phyloP scores from a whole-genome alignment of 345 rosid species.

The Gossypium australe region DNA sequence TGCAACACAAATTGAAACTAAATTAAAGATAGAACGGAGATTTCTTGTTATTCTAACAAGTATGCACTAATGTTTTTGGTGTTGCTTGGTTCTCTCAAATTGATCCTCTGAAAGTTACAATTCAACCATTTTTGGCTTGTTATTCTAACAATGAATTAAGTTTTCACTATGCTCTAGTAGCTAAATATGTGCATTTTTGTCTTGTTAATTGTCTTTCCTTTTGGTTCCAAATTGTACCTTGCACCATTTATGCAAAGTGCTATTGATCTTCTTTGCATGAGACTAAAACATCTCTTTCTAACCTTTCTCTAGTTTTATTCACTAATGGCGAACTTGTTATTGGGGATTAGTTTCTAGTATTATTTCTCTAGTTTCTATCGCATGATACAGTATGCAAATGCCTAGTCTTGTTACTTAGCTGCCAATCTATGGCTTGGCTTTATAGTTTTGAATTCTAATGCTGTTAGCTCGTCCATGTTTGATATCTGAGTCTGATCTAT shows the following conservation, averaged over 20 bases:
- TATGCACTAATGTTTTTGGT: no score
- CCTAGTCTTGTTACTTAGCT: background rate
- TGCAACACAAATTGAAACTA: background rate
- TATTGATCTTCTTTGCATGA: background rate
- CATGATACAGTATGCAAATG: background rate
- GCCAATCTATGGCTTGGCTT: background rate
- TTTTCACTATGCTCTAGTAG: no score
- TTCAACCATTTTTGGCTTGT: no score
- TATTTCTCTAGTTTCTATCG: no score
- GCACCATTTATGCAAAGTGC: background rate
- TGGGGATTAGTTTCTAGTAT: no score
- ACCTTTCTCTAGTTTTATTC: background rate
- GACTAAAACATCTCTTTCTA: background rate
- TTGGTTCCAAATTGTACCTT: no score
- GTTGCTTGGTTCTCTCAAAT: no score
- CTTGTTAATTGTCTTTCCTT: no score
- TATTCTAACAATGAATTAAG: no score
- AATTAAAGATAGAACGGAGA: background rate
- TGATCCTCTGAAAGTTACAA: no score
- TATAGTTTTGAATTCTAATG: no score
- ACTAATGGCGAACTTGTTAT: background rate
- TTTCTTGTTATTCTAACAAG: background rate
- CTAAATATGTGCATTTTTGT: no score
- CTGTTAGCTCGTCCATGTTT: background rate
- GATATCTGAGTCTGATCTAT: background rate